Evolutionary conservation across 352 stramenopile species (phyloP), one percentile per base, ranked within the genome.

Genomic region (Globisporangium apiculatum): DNA sequence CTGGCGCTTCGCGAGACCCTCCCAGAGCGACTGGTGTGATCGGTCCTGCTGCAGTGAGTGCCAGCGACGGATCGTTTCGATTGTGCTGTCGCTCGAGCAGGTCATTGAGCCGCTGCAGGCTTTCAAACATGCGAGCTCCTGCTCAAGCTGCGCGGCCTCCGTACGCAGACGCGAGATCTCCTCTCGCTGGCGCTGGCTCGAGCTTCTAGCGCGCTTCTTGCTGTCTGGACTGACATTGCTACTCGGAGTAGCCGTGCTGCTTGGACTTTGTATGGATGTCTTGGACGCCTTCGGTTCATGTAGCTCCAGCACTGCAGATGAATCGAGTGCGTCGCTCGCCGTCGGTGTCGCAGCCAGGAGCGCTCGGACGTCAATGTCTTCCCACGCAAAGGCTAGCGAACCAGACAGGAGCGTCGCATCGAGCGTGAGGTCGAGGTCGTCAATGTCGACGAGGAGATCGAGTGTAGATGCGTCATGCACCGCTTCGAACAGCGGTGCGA

Each of bases 1-100:
- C 36, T 61, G 55, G 7, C 55, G 55, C 40, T 51, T 50, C 5
- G 55, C 55, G 12, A 61, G 18, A 4, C 47, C 47, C 14, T 61
- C 48, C 54, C 54, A 59, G 12, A 59, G 35, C 36, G 36, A 46
- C 12, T 37, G 18, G 14, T n/a, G 49, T n/a, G 31, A 35, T n/a
- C 7, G 18, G 8, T 52, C 18, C 18, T 18, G 24, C 48, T 52
- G 48, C 10, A 15, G 7, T 3, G 41, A 46, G 15, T 14, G 12
- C 41, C 41, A 46, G 41, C 12, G 10, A 15, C 41, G 41, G 15
- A 46, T 46, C 41, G 41, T 14, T 36, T 45, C 36, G 24, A 36
- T n/a, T 31, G 24, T 31, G 40, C 15, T 7, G 14, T 46, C 15
- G 50, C 15, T 12, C n/a, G 40, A 38, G 12, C 24, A 17, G 7